Evolutionary conservation across 2,329 filamentous ascomycete genomes (phyloP), one percentile per base, ranked within the genome.

Genomic region (Madurella fahalii): DNA sequence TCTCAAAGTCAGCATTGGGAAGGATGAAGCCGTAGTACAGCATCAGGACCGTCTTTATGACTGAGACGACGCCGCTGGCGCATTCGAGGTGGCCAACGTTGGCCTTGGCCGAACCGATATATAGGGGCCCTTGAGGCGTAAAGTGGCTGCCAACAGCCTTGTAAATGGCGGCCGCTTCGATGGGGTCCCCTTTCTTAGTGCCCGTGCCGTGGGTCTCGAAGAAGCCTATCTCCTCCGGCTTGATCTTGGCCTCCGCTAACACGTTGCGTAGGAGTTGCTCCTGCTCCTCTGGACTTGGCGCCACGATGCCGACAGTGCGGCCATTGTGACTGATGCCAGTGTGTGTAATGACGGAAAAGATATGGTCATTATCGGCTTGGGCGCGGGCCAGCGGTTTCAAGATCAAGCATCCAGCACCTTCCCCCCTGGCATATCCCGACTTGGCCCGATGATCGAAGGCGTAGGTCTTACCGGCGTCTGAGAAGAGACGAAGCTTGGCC

Each of bases 141-240:
- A 68, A 65, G 18, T 63, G 61, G 9, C 54, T 54, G 9, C 67
- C 66, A 25, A 74, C 65, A 11, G 68, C 67, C 4, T 60, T 58
- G n/a, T 67, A 60, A 20, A 79, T 70, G n/a, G 73, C 76, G 1
- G 58, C 61, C 0, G 72, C 72, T 58, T 79, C 77, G 16, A 71
- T 69, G 0, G 74, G 73, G 56, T 80, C 77, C 2, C 77, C 77
- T 4, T 72, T 71, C 31, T 67, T 63, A 2, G 77, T 80, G 4
- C 75, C 76, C 0, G 77, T 79, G 3, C 75, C 77, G 55, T 80
- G 76, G 5, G 68, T 67, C 61, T 76, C 74, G 41, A 75, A 66
- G 50, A 71, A 74, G 40, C 65, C 64, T n/a, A 65, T 63, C 20
- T 66, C 59, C 5, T 39, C 32, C 8, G 63, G 63, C 34, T 60